Evolutionary conservation across 257 asterid species (phyloP).

Genomic region (Apocynum venetum): DNA sequence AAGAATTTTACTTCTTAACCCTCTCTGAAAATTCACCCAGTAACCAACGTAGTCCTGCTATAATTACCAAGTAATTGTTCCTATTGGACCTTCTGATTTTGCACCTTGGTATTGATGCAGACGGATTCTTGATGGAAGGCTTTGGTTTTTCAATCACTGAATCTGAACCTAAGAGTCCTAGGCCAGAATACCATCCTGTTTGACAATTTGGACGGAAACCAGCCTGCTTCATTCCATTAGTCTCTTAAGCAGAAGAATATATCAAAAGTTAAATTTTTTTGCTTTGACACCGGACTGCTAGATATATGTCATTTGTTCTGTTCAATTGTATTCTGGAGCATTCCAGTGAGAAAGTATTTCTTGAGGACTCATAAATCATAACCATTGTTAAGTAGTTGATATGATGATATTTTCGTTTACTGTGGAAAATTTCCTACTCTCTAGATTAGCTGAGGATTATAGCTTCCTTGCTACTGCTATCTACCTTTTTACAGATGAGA

Average conservation of each 20-base stretch:
- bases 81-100: not conserved
- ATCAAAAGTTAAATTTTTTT: not conserved
- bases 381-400: not conserved
- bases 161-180: not conserved
- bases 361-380: not conserved
- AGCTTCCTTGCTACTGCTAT: not conserved
- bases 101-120: not conserved
- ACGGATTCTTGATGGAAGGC: not conserved
- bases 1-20: not conserved
- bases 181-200: not conserved
- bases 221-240: not conserved
- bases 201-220: not conserved
- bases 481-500: not conserved
- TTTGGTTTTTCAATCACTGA: not conserved
- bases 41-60: not conserved
- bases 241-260: not conserved
- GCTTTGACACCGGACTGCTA: not conserved
- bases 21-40: not conserved
- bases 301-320: not conserved
- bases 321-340: not conserved
- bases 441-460: conserved; percentile 1
- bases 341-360: too few relatives aligned
- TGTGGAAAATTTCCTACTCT: not conserved
- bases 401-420: not conserved
- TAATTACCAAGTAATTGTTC: not conserved